Base-by-base conservation (phyloP, 129 eudicot species). In the Saposhnikovia divaricata region DNA sequence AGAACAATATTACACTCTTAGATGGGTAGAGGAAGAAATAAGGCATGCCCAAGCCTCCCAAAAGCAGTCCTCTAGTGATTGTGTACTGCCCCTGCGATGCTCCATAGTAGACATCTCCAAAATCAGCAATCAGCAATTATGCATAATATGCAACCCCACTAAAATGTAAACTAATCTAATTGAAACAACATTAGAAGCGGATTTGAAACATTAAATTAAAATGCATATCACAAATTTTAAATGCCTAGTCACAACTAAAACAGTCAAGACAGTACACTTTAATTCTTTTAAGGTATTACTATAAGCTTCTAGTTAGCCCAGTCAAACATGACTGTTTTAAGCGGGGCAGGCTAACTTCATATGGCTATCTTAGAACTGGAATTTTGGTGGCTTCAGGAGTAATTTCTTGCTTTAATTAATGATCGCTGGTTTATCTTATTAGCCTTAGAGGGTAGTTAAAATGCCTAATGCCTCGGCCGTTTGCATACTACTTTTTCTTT, bases 41-140 rank as follows among this genome's bases (percentile, higher is more conserved):
- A 96, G 85, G 81, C 99, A 96, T 70, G 99, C 99, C 99, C 99
- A 96, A 50, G 99, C 99, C 83, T 92, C 98, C 99, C 99, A 96
- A 80, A 86, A 90, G 90, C 99, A 96, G 81, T 96, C 97, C 91
- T 92, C 99, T 75, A 96, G 87, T 55, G 97, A 83, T 75, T 90
- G 97, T 53, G 90, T 77, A 80, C 83, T 85, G 40, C 90, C 90
- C 97, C 99, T 96, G 94, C 48, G 65, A 63, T 23, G 59, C 34
- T 75, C 78, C 77, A 81, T 59, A 79, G 28, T 37, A 70, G 27
- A 46, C 12, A 74, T 81, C 51, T 74, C 79, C 59, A 28, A 45
- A 65, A 69, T 84, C 76, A 82, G 79, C 72, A 65, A 69, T 84
- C 76, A 82, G 79, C 72, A 40, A 70, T 65, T 27, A 75, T 59